Evolutionary conservation across 2,329 filamentous ascomycete genomes (phyloP).

Genomic region (Pseudogymnoascus sp.): DNA sequence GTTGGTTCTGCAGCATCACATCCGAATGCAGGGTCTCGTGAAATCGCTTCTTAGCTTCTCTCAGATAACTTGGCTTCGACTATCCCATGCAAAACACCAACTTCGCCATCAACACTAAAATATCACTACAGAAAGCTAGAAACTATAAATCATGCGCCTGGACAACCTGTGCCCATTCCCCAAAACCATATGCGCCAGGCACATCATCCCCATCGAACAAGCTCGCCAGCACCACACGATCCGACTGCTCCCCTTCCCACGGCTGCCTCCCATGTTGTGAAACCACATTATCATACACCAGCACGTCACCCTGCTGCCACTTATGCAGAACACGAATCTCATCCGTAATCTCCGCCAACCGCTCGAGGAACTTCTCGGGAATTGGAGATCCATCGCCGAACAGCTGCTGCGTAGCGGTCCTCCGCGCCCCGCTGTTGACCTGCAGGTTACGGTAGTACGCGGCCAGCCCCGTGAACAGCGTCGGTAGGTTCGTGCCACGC

Average conservation of each 20-base stretch:
- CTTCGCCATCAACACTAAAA: neutral
- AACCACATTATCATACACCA: constrained; percentile 43
- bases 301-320: constrained; percentile 41
- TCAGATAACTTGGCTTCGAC: neutral
- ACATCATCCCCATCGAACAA: constrained; percentile 37
- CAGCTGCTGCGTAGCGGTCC: constrained; percentile 33
- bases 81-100: neutral
- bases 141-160: constrained; percentile 34
- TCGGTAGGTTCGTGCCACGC: constrained; percentile 37
- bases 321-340: constrained; percentile 42
- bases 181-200: constrained; percentile 37
- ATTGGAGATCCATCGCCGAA: constrained; percentile 42
- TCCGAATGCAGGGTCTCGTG: neutral
- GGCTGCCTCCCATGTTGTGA: constrained; percentile 43
- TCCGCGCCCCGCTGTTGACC: constrained; percentile 21
- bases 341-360: constrained; percentile 39
- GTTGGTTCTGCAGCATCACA: neutral
- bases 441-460: constrained; percentile 36
- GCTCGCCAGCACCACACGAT: constrained; percentile 41
- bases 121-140: neutral
- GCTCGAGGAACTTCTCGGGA: constrained; percentile 37
- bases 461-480: constrained; percentile 40
- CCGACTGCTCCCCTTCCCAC: constrained; percentile 39
- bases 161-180: constrained; percentile 41
- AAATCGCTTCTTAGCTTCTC: neutral